phyloP scores from a whole-genome alignment of 2,329 filamentous ascomycete genomes.

The Penicillium sp. region DNA sequence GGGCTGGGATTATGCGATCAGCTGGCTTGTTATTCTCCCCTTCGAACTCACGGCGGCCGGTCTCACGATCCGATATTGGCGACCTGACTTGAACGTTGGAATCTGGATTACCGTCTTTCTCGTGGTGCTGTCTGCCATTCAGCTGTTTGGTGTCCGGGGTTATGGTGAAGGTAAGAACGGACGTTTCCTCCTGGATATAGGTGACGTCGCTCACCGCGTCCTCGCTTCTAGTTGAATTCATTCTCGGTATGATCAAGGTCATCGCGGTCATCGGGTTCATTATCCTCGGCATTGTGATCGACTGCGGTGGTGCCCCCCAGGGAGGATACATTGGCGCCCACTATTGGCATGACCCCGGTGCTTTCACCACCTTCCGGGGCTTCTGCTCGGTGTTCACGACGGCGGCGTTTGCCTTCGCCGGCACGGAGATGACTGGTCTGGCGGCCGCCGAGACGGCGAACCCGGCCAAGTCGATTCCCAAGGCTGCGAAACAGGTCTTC shows the following conservation, averaged over 20 bases:
- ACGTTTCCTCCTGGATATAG: too few species aligned
- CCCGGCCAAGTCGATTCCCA: conserved; percentile 69
- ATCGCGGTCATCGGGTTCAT: conserved; percentile 84
- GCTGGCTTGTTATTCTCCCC: conserved; percentile 81
- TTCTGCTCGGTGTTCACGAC: conserved; percentile 64
- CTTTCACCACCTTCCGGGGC: conserved; percentile 64
- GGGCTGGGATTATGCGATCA: conserved; percentile 90
- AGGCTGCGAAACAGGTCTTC: conserved; percentile 88
- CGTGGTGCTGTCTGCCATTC: conserved; percentile 70
- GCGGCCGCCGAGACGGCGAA: conserved; percentile 59
- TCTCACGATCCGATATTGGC: conserved; percentile 81
- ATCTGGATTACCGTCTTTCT: conserved; percentile 84
- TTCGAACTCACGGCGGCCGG: conserved; percentile 84
- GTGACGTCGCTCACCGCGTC: conserved; percentile 55
- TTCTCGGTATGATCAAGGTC: conserved; percentile 83
- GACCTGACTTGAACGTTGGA: conserved; percentile 59
- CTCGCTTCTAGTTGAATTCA: conserved; percentile 79
- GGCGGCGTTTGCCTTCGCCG: conserved; percentile 62
- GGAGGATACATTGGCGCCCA: conserved; percentile 75
- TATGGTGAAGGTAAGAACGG: conserved; percentile 92
- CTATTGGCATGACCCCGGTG: conserved; percentile 77
- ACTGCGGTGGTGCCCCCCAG: conserved; percentile 72
- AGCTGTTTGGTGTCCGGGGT: conserved; percentile 81
- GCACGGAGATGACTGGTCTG: conserved; percentile 61
- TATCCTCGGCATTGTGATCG: conserved; percentile 79